These are phyloP conservation scores for Fistulinella cinereoalba DNA, from an alignment of 1,284 basidiomycete genomes.

Conservation along the genomic window DNA sequence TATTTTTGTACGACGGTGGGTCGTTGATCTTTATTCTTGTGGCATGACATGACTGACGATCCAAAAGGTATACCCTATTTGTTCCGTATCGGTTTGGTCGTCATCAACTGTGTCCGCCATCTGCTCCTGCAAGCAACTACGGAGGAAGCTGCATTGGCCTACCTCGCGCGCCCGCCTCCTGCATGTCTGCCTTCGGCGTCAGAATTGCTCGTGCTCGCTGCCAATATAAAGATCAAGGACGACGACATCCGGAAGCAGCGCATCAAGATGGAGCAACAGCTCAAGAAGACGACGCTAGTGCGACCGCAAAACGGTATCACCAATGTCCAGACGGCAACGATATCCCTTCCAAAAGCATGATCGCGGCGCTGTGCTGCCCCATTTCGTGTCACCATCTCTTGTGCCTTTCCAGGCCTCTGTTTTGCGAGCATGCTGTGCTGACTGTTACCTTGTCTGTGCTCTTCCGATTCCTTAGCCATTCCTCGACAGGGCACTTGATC, in stretches of 20 bases:
- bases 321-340: slow-evolving; percentile 25
- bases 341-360: slow-evolving; percentile 31
- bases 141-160: slow-evolving; percentile 48
- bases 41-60: slow-evolving; percentile 4
- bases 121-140: slow-evolving; percentile 51
- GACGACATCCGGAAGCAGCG: slow-evolving; percentile 78
- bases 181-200: slow-evolving; percentile 53
- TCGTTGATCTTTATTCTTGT: background rate
- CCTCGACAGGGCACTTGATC: too few species aligned
- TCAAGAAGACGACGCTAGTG: slow-evolving; percentile 55
- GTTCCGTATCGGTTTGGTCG: slow-evolving; percentile 74
- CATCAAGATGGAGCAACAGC: slow-evolving; percentile 64
- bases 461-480: background rate
- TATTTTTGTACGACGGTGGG: slow-evolving; percentile 83
- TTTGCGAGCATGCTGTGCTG: slow-evolving; percentile 12
- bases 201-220: slow-evolving; percentile 61
- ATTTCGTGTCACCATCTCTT: too few species aligned
- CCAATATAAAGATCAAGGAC: slow-evolving; percentile 74
- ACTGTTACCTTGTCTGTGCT: background rate
- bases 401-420: too few species aligned
- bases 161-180: slow-evolving; percentile 53
- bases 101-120: slow-evolving; percentile 66
- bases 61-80: slow-evolving; percentile 72
- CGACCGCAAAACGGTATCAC: slow-evolving; percentile 31
- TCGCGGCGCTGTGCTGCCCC: background rate